Evolutionary conservation across 2,329 filamentous ascomycete species (phyloP).

Genomic region (Drechslerella coelobrocha): DNA sequence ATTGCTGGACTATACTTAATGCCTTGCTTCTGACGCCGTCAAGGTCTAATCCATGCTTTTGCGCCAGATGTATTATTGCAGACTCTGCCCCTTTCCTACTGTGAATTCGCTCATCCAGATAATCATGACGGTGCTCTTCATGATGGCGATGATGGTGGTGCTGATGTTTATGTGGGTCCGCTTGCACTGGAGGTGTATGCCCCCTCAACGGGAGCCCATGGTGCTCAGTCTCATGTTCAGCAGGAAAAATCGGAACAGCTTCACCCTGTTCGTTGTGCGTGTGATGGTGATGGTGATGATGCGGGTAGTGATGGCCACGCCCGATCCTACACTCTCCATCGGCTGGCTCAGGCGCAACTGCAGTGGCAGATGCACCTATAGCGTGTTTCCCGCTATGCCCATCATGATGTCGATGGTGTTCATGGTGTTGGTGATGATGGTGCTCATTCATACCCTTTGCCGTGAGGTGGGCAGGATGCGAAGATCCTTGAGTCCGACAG

Average conservation of each 20-base stretch:
- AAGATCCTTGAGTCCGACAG: conserved; percentile 21
- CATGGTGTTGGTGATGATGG: neutral
- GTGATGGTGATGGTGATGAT: conserved; percentile 48
- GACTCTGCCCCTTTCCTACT: conserved; percentile 41
- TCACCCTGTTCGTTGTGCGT: conserved; percentile 29
- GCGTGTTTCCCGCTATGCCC: conserved; percentile 9
- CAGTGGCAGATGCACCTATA: neutral
- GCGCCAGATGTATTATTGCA: conserved; percentile 39
- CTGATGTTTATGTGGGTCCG: conserved; percentile 1
- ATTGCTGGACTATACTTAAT: conserved; percentile 34
- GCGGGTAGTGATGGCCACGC: conserved; percentile 36
- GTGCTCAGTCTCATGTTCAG: conserved; percentile 15
- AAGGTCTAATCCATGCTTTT: conserved; percentile 46
- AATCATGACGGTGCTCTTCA: conserved; percentile 23
- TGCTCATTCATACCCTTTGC: conserved; percentile 22
- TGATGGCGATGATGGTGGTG: conserved; percentile 9
- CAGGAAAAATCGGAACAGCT: neutral
- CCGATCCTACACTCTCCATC: conserved; percentile 35
- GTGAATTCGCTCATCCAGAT: conserved; percentile 24
- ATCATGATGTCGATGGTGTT: neutral
- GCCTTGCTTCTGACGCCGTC: conserved; percentile 42
- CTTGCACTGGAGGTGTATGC: conserved; percentile 10
- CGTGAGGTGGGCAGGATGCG: conserved; percentile 21
- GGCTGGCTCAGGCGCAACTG: conserved; percentile 22
- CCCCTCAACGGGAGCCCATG: conserved; percentile 29